These are phyloP conservation scores for Saccharomycopsis fermentans DNA, from an alignment of 805 yeast species.

Conservation along the genomic window DNA sequence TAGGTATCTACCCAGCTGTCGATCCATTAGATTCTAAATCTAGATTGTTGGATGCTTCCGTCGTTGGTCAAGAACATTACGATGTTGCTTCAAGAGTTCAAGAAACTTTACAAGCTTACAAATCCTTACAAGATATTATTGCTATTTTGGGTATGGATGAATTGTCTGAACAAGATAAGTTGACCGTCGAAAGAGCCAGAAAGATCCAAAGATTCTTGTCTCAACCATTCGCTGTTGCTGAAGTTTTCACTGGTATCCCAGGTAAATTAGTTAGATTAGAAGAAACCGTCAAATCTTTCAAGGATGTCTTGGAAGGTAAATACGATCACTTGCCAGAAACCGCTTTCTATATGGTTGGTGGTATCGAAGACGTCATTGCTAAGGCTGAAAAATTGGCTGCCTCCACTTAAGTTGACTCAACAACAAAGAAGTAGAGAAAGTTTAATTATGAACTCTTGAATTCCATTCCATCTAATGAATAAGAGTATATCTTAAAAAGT, in stretches of 20 bases:
- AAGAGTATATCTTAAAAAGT: background rate
- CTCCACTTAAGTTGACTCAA: background rate
- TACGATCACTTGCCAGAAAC: constrained; percentile 98
- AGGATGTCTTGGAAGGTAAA: constrained; percentile 95
- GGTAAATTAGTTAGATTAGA: constrained; percentile 95
- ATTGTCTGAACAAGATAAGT: constrained; percentile 96
- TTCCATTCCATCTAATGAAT: background rate
- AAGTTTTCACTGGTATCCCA: constrained; percentile 99
- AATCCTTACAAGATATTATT: constrained; percentile 99
- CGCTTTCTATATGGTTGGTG: constrained; percentile 99
- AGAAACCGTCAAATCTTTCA: constrained; percentile 92
- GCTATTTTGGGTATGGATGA: constrained; percentile 99
- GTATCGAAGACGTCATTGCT: constrained; percentile 96
- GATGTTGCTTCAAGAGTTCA: constrained; percentile 90
- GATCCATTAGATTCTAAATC: constrained; percentile 99
- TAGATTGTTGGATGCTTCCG: constrained; percentile 92
- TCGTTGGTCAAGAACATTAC: constrained; percentile 99
- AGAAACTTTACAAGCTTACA: constrained; percentile 98
- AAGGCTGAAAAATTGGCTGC: constrained; percentile 96
- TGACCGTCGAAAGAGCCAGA: constrained; percentile 99
- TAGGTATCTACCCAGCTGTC: constrained; percentile 99
- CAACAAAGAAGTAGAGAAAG: background rate
- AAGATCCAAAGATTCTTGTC: constrained; percentile 99
- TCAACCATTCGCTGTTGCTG: constrained; percentile 99
- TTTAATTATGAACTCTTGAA: background rate